Evolutionary conservation across 768 basidiomycete genomes (phyloP).

Genomic region (Phylloporus sp.): DNA sequence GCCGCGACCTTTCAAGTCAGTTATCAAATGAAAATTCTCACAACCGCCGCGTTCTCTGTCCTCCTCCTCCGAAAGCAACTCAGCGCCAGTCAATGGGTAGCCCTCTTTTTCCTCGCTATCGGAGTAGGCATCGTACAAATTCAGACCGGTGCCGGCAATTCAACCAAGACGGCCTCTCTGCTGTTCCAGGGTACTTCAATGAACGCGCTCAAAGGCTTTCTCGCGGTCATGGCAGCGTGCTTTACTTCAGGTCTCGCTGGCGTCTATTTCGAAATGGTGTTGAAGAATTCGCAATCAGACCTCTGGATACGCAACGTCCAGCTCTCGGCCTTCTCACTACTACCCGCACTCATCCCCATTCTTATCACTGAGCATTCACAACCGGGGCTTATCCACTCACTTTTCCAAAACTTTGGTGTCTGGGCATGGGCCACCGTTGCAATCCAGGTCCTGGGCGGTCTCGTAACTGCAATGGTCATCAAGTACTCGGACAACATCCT

Average conservation of each 20-base stretch:
- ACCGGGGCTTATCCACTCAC: slow-evolving; percentile 39
- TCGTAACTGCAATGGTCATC: slow-evolving; percentile 91
- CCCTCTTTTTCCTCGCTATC: slow-evolving; percentile 77
- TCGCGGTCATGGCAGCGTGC: slow-evolving; percentile 87
- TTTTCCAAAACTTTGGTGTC: slow-evolving; percentile 81
- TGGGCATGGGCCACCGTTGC: slow-evolving; percentile 91
- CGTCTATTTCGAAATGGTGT: slow-evolving; percentile 97
- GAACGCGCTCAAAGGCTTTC: slow-evolving; percentile 80
- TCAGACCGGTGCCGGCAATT: slow-evolving; percentile 41
- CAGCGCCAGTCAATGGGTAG: slow-evolving; percentile 72
- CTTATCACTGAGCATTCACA: slow-evolving; percentile 46
- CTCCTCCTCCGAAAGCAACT: slow-evolving; percentile 74
- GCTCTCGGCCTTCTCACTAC: slow-evolving; percentile 87
- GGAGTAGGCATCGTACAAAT: slow-evolving; percentile 90
- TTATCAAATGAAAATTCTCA: slow-evolving; percentile 97
- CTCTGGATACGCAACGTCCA: slow-evolving; percentile 98
- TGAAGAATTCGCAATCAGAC: slow-evolving; percentile 85
- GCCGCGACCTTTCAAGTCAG: slow-evolving; percentile 96
- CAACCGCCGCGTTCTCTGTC: slow-evolving; percentile 87
- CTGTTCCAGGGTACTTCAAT: slow-evolving; percentile 49
- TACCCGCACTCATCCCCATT: slow-evolving; percentile 81
- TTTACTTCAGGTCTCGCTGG: slow-evolving; percentile 94
- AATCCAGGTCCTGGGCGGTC: slow-evolving; percentile 86
- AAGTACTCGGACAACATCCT: slow-evolving; percentile 89
- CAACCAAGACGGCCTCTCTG: slow-evolving; percentile 26